These are phyloP conservation scores for Wickerhamiella lipophila DNA, from an alignment of 805 yeast species.

Conservation along the genomic window DNA sequence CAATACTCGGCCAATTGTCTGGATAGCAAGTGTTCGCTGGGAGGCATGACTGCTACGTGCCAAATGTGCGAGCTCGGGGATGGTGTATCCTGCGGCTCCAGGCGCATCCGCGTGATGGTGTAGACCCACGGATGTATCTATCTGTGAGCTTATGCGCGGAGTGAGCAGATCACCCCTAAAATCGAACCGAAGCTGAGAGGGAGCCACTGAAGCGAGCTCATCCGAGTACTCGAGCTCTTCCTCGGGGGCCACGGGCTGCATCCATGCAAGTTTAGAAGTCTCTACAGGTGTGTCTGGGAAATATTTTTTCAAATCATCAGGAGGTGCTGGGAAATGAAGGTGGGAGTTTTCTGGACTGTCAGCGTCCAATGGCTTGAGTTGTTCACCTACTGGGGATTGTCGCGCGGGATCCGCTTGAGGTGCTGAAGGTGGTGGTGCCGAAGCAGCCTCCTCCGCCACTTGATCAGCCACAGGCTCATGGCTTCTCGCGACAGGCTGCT, in stretches of 20 bases:
- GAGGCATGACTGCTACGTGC: constrained; percentile 68
- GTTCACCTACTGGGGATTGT: neutral
- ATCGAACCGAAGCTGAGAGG: constrained; percentile 69
- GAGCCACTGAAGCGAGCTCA: constrained; percentile 36
- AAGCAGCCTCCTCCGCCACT: neutral
- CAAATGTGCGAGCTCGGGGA: constrained; percentile 67
- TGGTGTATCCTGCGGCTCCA: constrained; percentile 80
- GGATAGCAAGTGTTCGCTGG: constrained; percentile 77
- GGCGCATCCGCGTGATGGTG: constrained; percentile 91
- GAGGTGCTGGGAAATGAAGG: constrained; percentile 38
- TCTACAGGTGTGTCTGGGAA: constrained; percentile 86
- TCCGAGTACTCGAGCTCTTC: constrained; percentile 33
- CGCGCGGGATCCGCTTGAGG: neutral
- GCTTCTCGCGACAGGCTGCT: neutral
- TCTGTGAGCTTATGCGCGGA: constrained; percentile 37
- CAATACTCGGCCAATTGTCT: constrained; percentile 74
- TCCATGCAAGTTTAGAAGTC: constrained; percentile 77
- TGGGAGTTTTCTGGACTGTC: neutral
- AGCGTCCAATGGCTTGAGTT: neutral
- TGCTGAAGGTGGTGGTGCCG: neutral
- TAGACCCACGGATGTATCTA: constrained; percentile 53
- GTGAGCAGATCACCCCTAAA: constrained; percentile 68
- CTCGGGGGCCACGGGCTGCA: constrained; percentile 46
- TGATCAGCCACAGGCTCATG: neutral
- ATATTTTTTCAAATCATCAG: constrained; percentile 64